Percentiles rank a stretch among this genome's conserved stretches.
These are phyloP conservation scores for Xerocomus spinulosus DNA, from an alignment of 768 basidiomycete species.

Conservation along the genomic window DNA sequence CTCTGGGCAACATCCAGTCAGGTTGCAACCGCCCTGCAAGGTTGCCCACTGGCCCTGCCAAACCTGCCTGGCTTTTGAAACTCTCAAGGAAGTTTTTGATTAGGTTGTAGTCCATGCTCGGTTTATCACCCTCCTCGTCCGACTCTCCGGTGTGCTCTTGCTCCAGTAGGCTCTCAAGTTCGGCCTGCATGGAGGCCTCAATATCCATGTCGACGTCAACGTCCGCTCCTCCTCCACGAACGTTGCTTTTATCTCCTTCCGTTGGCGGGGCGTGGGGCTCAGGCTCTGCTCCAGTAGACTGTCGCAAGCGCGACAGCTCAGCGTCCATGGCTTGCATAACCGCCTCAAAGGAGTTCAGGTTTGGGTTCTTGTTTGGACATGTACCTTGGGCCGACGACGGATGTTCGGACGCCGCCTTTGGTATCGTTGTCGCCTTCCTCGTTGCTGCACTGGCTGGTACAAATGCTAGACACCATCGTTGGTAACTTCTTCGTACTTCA, in stretches of 20 bases:
- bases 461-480: constrained; percentile 44
- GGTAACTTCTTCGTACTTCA: background rate
- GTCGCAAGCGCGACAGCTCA: constrained; percentile 56
- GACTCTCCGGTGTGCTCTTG: constrained; percentile 41
- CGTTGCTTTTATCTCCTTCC: constrained; percentile 46
- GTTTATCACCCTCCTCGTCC: constrained; percentile 47
- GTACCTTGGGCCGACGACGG: constrained; percentile 31
- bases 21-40: constrained; percentile 80
- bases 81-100: constrained; percentile 98
- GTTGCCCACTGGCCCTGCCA: constrained; percentile 88
- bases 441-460: constrained; percentile 37
- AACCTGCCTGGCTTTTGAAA: constrained; percentile 86
- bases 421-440: constrained; percentile 1
- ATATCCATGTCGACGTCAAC: constrained; percentile 60
- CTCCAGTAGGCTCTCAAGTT: constrained; percentile 65
- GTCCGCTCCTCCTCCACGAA: constrained; percentile 28
- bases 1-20: constrained; percentile 71
- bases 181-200: constrained; percentile 86
- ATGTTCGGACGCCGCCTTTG: constrained; percentile 10
- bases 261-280: constrained; percentile 22
- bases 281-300: constrained; percentile 19
- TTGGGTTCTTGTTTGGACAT: constrained; percentile 52
- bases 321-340: constrained; percentile 96
- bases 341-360: constrained; percentile 88
- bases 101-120: constrained; percentile 76